Base-by-base conservation (phyloP, 805 yeast species). In the Sugiyamaella mastotermitis region DNA sequence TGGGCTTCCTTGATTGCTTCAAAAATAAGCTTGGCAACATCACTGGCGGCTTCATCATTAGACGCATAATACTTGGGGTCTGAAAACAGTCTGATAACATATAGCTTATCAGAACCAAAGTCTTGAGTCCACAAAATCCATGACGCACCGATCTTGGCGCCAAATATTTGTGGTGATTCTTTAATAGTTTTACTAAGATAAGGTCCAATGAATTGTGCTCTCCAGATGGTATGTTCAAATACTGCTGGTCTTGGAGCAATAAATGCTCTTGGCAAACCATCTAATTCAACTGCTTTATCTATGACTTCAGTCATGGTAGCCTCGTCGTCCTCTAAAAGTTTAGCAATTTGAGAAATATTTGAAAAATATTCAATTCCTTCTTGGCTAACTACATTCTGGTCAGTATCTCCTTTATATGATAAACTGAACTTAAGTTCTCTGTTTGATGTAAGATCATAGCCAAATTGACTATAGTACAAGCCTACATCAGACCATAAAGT, bases 401-500 rank as follows among this genome's bases (percentile, higher is more conserved):
- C 19, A n/a, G 28, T 20, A 21, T 30, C 30, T 10, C 6, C 28
- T 17, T 23, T 20, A n/a, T 31, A 16, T 28, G 16, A 30, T 16
- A 41, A 25, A 5, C 32, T 19, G 19, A 45, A 14, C 18, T 34
- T 37, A 23, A 44, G 24, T 39, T 52, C 53, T 4, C 19, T 14
- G n/a, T 31, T 28, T 10, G 42, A 45, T 18, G 49, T 42, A 19
- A 30, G 25, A 24, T 45, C 33, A 47, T 49, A 61, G 5, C 88
- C 94, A 46, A 80, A 74, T 45, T 66, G 62, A 25, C 66, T 61
- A 56, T 86, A 86, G 48, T 71, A 83, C 22, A 67, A 70, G 11
- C 83, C 90, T 15, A 83, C 75, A 34, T 80, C 92, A 45, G 90
- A 80, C 67, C 83, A 84, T 36, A 85, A 66, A 28, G 65, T 64